Evolutionary conservation across 176 grass and related monocot species (phyloP).

Genomic region (Oryza officinalis): DNA sequence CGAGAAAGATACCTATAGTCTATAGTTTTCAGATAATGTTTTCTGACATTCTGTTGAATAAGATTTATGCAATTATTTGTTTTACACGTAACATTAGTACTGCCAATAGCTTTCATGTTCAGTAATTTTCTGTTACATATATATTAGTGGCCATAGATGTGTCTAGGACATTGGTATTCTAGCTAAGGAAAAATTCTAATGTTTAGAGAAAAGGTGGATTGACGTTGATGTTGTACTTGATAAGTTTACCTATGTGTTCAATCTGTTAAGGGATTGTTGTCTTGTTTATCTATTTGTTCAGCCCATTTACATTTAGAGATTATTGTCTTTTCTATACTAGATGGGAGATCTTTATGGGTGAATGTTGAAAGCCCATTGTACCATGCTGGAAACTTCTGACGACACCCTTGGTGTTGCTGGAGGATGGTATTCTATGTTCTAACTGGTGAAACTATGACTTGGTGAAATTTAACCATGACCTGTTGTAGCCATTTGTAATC

Average conservation of each 20-base stretch:
- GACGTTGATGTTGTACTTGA: conserved; percentile 8
- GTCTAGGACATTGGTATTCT: not conserved
- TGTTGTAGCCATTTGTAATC: too few relatives aligned
- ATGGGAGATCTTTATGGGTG: not conserved
- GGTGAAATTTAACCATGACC: too few relatives aligned
- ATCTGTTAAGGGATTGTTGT: not conserved
- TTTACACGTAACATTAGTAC: not conserved
- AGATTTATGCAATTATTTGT: not conserved
- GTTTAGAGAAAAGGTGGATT: not conserved
- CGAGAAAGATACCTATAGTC: not conserved
- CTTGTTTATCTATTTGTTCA: conserved; percentile 2
- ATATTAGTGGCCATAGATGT: not conserved
- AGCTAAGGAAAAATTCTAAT: not conserved
- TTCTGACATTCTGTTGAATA: not conserved
- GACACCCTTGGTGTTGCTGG: not conserved
- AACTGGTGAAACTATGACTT: not conserved
- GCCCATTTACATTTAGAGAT: not conserved
- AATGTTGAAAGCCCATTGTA: not conserved
- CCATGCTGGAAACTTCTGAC: not conserved
- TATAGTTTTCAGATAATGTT: not conserved
- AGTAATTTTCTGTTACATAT: not conserved
- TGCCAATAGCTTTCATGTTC: not conserved
- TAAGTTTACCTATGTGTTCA: not conserved
- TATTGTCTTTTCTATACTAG: not conserved
- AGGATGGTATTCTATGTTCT: not conserved